phyloP scores from a whole-genome alignment of 164 flowering plant genomes.

The Magnolia officinalis region DNA sequence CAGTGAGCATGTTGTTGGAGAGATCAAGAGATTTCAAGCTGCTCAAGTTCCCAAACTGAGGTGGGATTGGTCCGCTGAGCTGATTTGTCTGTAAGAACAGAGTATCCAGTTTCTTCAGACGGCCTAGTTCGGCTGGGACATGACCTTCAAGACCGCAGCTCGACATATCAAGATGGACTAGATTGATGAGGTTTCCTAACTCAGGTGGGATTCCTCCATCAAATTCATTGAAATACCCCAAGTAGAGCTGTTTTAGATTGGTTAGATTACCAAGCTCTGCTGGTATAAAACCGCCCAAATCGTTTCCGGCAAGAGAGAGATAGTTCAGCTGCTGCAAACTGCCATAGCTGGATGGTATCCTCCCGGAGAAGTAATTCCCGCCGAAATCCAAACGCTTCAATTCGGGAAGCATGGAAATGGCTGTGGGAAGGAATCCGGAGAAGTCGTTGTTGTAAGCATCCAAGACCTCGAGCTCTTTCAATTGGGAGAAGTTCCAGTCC shows the following conservation, averaged over 20 bases:
- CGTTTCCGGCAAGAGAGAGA: conserved; percentile 53
- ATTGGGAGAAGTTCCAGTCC: conserved; percentile 36
- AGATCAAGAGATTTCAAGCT: conserved; percentile 55
- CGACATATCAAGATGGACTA: conserved; percentile 49
- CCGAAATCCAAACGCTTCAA: conserved; percentile 50
- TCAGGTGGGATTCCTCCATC: conserved; percentile 55
- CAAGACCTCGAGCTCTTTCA: conserved; percentile 39
- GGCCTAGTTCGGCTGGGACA: conserved; percentile 54
- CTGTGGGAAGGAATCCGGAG: conserved; percentile 43
- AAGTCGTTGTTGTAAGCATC: conserved; percentile 58
- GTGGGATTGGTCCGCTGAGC: conserved; percentile 48
- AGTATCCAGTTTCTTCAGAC: conserved; percentile 46
- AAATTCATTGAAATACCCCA: conserved; percentile 61
- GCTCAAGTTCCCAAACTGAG: conserved; percentile 46
- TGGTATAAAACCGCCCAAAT: conserved; percentile 49
- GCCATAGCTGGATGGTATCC: conserved; percentile 49
- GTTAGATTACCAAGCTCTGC: conserved; percentile 54
- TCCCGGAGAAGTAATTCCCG: conserved; percentile 59
- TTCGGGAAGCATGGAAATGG: conserved; percentile 28
- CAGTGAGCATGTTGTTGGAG: conserved; percentile 56
- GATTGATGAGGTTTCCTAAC: conserved; percentile 48
- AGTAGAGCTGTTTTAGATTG: conserved; percentile 37
- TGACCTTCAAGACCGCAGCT: conserved; percentile 48
- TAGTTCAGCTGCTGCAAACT: conserved; percentile 32
- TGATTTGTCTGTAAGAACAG: conserved; percentile 54